Evolutionary conservation across 345 rosid genomes (phyloP), one percentile per base, ranked within the genome.

Genomic region (Streptanthus diversifolius): DNA sequence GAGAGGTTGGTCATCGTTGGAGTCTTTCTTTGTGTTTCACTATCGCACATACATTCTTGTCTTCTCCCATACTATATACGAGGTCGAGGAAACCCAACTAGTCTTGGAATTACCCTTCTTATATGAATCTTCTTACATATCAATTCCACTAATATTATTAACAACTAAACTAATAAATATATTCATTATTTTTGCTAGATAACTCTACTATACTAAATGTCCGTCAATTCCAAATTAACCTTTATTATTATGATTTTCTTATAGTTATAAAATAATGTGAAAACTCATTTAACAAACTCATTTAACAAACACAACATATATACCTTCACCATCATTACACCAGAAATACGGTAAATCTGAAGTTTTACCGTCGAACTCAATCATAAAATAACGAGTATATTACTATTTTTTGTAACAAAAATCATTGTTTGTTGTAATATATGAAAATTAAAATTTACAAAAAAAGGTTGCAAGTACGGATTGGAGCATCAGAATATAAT

Each of bases 1-100:
- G 29, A 48, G 29, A 48, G 21, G 54, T 48, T 48, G 24, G 52
- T 45, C 52, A 45, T 43, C 5, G 51, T 3, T 17, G 24, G 21
- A 8, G 9, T 52, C 24, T 51, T 8, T 67, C 44, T n/a, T 27
- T 14, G 43, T 76, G 71, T 69, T 54, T 76, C 79, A 69, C 37
- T 18, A 44, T 76, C 80, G 41, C 60, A 70, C 75, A 76, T 62
- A 69, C 79, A 69, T 62, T 68, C 55, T 40, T 67, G 60, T 68
- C 25, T 67, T 61, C 47, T 32, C 63, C 72, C 63, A 51, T 63
- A 22, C 49, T 56, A 39, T 56, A 39, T 25, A 27, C 51, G 32
- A 66, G 55, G 35, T 51, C 30, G 15, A 49, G 29, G 52, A 3
- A 63, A 65, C 70, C 32, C 19, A 13, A 44, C 39, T 45, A 18